phyloP scores from a whole-genome alignment of 768 basidiomycete species.

The Hydnum rufescens region DNA sequence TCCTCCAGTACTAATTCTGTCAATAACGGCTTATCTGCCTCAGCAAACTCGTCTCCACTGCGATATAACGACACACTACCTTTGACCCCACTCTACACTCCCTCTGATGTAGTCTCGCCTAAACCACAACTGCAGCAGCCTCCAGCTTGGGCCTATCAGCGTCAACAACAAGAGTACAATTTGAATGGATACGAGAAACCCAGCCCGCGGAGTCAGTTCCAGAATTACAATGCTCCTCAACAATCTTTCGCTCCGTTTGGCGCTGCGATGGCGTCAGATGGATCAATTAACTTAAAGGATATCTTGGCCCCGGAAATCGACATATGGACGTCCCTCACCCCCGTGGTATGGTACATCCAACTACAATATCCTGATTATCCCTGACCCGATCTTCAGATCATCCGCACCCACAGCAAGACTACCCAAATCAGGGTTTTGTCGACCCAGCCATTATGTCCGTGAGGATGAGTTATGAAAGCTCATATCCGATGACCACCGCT shows the following conservation, averaged over 20 bases:
- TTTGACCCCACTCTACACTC: neutral
- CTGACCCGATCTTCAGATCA: neutral
- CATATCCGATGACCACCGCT: too few species aligned
- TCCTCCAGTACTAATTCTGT: conserved; percentile 1
- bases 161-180: conserved; percentile 6
- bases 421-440: conserved; percentile 9
- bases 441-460: conserved; percentile 16
- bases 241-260: neutral
- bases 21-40: conserved; percentile 1
- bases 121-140: neutral
- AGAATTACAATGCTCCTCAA: conserved; percentile 1
- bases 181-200: neutral
- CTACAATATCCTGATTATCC: neutral
- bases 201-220: neutral
- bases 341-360: neutral
- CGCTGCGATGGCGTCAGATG: neutral
- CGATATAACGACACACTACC: conserved; percentile 1
- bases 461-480: neutral
- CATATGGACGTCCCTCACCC: neutral
- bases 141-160: conserved; percentile 6
- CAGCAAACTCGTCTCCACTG: conserved; percentile 9
- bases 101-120: neutral
- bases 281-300: neutral
- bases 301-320: neutral
- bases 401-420: neutral